A percentile compares a stretch with the other conserved stretches of the same genome.
Conservation (phyloP, 495 filamentous ascomycete genomes). For the Neurospora tetraspora region DNA sequence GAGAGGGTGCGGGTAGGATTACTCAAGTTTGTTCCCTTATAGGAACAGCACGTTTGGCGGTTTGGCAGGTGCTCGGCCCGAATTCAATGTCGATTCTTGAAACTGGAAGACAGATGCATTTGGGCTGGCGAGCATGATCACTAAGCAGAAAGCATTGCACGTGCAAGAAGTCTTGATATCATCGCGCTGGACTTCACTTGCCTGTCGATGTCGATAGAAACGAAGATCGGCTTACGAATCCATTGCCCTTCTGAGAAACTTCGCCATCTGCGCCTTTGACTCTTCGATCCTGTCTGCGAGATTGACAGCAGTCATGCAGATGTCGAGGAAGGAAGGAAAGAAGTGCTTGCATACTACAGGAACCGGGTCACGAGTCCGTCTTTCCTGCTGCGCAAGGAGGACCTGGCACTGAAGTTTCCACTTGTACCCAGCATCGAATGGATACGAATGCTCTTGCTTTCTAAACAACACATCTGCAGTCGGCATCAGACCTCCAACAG, state of each 20-base stretch:
- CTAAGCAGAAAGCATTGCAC: neutral
- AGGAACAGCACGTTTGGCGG: neutral
- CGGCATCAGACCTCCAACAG: neutral
- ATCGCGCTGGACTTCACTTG: neutral
- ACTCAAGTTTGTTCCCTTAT: neutral
- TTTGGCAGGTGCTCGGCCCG: neutral
- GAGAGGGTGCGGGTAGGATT: too few species aligned
- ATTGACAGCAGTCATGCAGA: neutral
- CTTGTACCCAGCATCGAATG: neutral
- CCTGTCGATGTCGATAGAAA: neutral
- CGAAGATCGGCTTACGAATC: neutral
- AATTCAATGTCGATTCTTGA: neutral
- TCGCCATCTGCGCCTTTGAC: neutral
- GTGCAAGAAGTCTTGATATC: neutral
- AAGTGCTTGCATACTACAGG: neutral
- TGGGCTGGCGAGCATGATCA: neutral
- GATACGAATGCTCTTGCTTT: neutral
- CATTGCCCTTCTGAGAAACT: neutral
- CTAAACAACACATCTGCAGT: neutral
- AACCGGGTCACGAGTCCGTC: neutral
- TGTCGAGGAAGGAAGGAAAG: neutral
- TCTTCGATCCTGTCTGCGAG: neutral
- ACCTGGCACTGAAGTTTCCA: neutral
- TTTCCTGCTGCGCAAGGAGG: neutral
- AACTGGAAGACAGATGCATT: neutral